Base-by-base conservation (phyloP, 768 basidiomycete species). In the Suillus americanus region DNA sequence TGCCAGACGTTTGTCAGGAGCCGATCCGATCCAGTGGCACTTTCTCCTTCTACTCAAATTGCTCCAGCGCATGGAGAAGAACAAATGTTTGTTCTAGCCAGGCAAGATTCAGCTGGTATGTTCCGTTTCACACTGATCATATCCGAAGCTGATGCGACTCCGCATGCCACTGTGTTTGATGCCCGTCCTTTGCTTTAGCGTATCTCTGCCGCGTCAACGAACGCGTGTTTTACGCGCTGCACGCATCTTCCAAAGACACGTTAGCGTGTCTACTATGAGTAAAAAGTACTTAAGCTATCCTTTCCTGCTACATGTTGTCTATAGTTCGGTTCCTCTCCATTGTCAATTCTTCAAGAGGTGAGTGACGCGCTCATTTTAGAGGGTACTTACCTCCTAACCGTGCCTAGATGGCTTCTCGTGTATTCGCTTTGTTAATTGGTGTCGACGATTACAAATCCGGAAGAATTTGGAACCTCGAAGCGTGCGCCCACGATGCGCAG, bases 391-490 rank as follows among this genome's bases (percentile, higher is more conserved):
- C 65, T 48, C 68, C 62, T 67, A 60, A 66, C 45, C 48, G 55
- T 64, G 60, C 33, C 61, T 67, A 74, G 67, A 83, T 85, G 79
- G 70, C 76, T 20, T 69, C 79, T 48, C 85, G 82, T 23, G 75
- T 89, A 48, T 91, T 88, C 67, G 88, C 87, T 1, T 82, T 91
- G 63, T 77, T 91, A 67, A 81, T 91, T 65, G 89, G 89, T 48
- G 84, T 91, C 66, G 88, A 90, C 76, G 79, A 80, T 69, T 91
- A 91, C 79, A 84, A 88, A 73, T 87, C 87, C 10, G 82, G 84
- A 23, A 72, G 72, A 35, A 83, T 89, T 33, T 90, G 86, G 87
- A 86, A 89, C 69, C 81, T 89, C 43, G 82, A 86, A 62, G 85
- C 86, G 46, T 88, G 87, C 70, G 84, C 83, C 33, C 84, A 86